Base-by-base conservation (phyloP, 139 green algal genomes). In the Pleodorina starrii region DNA sequence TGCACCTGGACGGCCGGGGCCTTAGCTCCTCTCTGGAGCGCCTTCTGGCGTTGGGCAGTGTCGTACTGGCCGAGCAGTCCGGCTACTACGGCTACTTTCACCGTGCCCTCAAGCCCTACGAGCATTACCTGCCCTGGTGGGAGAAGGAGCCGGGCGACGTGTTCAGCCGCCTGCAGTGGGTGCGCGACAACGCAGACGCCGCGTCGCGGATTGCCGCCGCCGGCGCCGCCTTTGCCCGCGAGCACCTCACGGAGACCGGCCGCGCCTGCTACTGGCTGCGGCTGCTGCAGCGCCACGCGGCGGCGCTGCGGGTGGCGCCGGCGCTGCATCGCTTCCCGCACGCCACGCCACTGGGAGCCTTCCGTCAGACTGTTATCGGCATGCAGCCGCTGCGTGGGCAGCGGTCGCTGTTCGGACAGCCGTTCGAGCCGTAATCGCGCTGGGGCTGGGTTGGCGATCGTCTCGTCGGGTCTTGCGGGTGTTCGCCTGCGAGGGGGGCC, bases 351-450 rank as follows among this genome's bases (percentile, higher is more conserved):
- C 5, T 75, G 57, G 0, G 19, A 27, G 16, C 6, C 5, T 86
- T 76, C 79, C 40, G 40, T n/a, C 40, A 86, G 59, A 14, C 43
- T 14, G 27, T 86, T 25, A 11, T 85, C 35, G 19, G 77, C 4
- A 72, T 51, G 36, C 35, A 35, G 21, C 50, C 36, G 35, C 7
- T 0, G 21, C 9, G 5, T 21, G 77, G 77, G 32, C 77, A 85
- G 77, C 77, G 77, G 35, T 9, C 77, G 77, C 51, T 85, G 35
- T 51, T 16, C 16, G 77, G 77, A 5, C 77, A 72, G 51, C 77
- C 77, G 35, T 85, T 85, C 36, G 77, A 85, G 77, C 50, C 77
- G 35, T 85, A 42, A 77, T n/a, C n/a, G n/a, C n/a, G n/a, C n/a
- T n/a, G n/a, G n/a, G n/a, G n/a, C n/a, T n/a, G n/a, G n/a, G n/a